Conservation (phyloP, 371 early-diverging fungal species). For the Mortierella sp. region DNA sequence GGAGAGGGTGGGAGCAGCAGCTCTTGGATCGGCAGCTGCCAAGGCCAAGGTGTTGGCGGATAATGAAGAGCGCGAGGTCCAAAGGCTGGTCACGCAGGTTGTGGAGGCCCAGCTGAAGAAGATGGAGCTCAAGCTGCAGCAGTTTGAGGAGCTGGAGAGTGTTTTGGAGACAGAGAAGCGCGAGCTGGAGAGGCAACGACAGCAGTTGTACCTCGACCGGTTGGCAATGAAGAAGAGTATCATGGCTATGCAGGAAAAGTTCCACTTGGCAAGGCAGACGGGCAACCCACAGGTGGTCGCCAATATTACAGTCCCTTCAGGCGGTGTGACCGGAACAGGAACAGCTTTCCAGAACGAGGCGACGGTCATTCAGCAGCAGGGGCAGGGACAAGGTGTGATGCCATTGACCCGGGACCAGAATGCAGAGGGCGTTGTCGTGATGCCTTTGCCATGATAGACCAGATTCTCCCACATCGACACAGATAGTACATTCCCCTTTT, state of each 20-base stretch:
- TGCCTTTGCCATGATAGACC: constrained; percentile 36
- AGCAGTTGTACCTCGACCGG: constrained; percentile 84
- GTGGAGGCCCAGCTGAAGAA: constrained; percentile 90
- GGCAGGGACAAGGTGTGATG: constrained; percentile 17
- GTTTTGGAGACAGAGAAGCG: constrained; percentile 87
- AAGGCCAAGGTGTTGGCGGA: constrained; percentile 74
- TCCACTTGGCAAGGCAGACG: constrained; percentile 48
- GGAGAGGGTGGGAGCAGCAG: constrained; percentile 72
- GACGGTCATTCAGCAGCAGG: constrained; percentile 24
- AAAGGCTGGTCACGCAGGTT: constrained; percentile 81
- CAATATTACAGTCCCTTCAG: constrained; percentile 37
- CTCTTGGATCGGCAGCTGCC: constrained; percentile 75
- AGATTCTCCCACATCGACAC: neutral
- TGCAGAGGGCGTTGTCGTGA: constrained; percentile 38
- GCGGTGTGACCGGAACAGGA: constrained; percentile 25
- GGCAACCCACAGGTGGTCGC: constrained; percentile 25
- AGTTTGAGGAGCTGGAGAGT: constrained; percentile 92
- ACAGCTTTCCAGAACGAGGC: constrained; percentile 34
- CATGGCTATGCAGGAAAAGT: constrained; percentile 65
- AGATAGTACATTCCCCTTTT: constrained; percentile 2
- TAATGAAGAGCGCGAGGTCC: constrained; percentile 71
- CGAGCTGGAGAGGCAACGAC: constrained; percentile 86
- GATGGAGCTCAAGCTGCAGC: constrained; percentile 90
- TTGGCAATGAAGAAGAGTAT: constrained; percentile 73
- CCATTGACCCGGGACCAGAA: constrained; percentile 37